phyloP scores from a whole-genome alignment of 345 rosid genomes.

The Gossypium longicalyx region DNA sequence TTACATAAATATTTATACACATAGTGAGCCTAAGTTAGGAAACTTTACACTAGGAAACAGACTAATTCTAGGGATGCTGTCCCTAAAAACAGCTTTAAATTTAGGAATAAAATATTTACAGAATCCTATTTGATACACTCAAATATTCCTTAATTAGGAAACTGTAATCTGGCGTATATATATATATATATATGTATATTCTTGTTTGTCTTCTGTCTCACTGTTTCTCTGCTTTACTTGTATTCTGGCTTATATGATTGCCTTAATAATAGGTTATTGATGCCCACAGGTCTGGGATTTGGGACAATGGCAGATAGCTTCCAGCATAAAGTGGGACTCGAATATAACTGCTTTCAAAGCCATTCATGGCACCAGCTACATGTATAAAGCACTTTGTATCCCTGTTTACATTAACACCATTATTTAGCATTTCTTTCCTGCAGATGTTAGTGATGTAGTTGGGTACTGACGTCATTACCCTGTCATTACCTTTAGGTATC shows the following conservation, averaged over 20 bases:
- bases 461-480: neutral
- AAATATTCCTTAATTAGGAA: no score
- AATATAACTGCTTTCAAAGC: conserved; percentile 77
- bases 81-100: no score
- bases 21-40: no score
- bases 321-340: conserved; percentile 64
- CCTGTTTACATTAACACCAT: conserved; percentile 3
- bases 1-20: no score
- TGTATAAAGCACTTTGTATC: conserved; percentile 37
- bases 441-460: neutral
- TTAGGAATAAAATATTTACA: no score
- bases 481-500: conserved; percentile 42
- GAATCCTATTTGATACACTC: no score
- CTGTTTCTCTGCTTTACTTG: neutral
- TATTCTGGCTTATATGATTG: conserved; percentile 8
- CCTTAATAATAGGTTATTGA: conserved; percentile 20
- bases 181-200: no score
- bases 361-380: conserved; percentile 64
- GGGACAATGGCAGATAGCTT: conserved; percentile 49
- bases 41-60: no score
- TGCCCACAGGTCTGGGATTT: conserved; percentile 79
- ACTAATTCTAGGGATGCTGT: no score
- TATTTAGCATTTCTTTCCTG: conserved; percentile 12
- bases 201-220: conserved; percentile 3
- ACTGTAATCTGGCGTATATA: no score